Evolutionary conservation across 176 grass and related monocot species (phyloP).

Genomic region (bread wheat (Triticum aestivum)): IWGSC_CS_RefSeq_v2.1 NC_057805.1:48033557-48034056

Average conservation of each 20-base stretch:
- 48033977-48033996: background rate
- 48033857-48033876: background rate
- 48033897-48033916: background rate
- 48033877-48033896: background rate
- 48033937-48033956: background rate
- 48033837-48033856: background rate
- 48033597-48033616: too few relatives aligned
- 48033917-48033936: background rate
- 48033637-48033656: too few relatives aligned
- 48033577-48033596: too few relatives aligned
- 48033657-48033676: too few relatives aligned
- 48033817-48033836: background rate
- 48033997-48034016: background rate
- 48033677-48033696: too few relatives aligned
- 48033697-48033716: too few relatives aligned
- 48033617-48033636: too few relatives aligned
- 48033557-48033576: too few relatives aligned
- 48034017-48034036: background rate
- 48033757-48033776: too few relatives aligned
- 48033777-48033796: too few relatives aligned
- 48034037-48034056: background rate
- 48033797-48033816: background rate
- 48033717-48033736: too few relatives aligned
- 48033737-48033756: too few relatives aligned
- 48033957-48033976: background rate